Percentiles rank a stretch among this genome's conserved stretches.
Conservation (phyloP, 2,329 filamentous ascomycete species). For the Stagonosporopsis tanaceti region DNA sequence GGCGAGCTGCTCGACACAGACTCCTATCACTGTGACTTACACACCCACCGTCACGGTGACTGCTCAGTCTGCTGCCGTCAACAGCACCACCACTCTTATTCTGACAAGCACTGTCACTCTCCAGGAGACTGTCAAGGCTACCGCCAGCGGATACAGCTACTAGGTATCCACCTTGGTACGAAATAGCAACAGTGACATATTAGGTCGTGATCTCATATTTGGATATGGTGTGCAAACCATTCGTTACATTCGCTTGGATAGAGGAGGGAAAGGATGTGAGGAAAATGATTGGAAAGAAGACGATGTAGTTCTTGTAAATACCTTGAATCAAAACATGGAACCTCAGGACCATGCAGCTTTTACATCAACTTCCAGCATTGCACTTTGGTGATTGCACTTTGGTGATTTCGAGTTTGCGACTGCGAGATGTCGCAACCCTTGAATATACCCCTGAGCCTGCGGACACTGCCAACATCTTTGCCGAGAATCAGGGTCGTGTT, state of each 20-base stretch:
- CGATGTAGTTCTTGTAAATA: constrained; percentile 16
- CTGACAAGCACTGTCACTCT: constrained; percentile 39
- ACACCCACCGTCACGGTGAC: constrained; percentile 41
- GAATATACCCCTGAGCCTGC: background rate
- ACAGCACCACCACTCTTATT: constrained; percentile 34
- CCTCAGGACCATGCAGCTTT: background rate
- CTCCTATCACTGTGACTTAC: constrained; percentile 35
- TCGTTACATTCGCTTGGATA: constrained; percentile 5
- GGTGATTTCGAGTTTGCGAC: background rate
- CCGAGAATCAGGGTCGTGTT: background rate
- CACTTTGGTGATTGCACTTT: background rate
- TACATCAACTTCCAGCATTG: background rate
- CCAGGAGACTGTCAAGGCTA: constrained; percentile 1
- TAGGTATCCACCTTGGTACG: background rate
- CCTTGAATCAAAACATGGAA: background rate
- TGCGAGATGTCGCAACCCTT: background rate
- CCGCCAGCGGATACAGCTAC: constrained; percentile 6
- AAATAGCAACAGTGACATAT: background rate
- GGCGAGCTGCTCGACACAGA: constrained; percentile 27
- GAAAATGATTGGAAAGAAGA: background rate
- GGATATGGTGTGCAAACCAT: constrained; percentile 6
- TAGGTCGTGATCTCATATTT: constrained; percentile 9
- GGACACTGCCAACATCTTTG: background rate
- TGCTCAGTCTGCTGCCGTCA: constrained; percentile 17
- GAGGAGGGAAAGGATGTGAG: background rate